A percentile compares a stretch with the other conserved stretches of the same genome.
These are phyloP conservation scores for Fusarium verrucosum DNA, from an alignment of 2,329 filamentous ascomycete genomes.

Conservation along the genomic window DNA sequence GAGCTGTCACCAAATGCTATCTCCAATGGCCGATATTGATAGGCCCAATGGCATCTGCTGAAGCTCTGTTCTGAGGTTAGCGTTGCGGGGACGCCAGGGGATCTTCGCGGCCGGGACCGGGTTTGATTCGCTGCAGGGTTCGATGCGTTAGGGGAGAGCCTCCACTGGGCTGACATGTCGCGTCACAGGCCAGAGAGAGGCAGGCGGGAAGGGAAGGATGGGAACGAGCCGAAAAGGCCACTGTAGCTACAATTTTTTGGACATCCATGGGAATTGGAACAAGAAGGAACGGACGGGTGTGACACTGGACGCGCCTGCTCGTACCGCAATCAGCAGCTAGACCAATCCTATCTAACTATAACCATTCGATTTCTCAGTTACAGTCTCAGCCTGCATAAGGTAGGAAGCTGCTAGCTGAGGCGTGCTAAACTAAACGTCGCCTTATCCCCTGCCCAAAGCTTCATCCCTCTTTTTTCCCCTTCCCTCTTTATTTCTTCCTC, in stretches of 20 bases:
- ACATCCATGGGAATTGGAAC: not conserved
- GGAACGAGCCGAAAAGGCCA: conserved; percentile 48
- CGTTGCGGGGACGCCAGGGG: conserved; percentile 31
- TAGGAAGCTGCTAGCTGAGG: not conserved
- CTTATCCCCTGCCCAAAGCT: conserved; percentile 43
- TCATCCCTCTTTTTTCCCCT: conserved; percentile 36
- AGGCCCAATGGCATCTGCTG: conserved; percentile 19
- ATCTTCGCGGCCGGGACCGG: conserved; percentile 31
- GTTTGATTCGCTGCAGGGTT: conserved; percentile 36
- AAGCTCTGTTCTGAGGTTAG: conserved; percentile 31
- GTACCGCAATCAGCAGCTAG: conserved; percentile 22
- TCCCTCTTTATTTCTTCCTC: conserved; percentile 26
- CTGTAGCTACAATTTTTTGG: conserved; percentile 52
- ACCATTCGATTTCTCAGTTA: conserved; percentile 33
- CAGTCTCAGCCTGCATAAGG: conserved; percentile 28
- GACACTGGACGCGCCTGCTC: conserved; percentile 25
- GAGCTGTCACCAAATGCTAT: conserved; percentile 15
- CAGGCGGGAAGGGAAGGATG: too few relatives aligned
- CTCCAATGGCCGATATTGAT: conserved; percentile 19
- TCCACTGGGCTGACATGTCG: conserved; percentile 28
- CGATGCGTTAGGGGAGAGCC: conserved; percentile 18
- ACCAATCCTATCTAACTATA: not conserved
- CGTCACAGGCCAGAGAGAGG: not conserved
- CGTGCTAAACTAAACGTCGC: conserved; percentile 22
- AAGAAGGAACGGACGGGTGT: conserved; percentile 1